A percentile compares a stretch with the other conserved stretches of the same genome.
Conservation (phyloP, 139 green algal species). For the Dunaliella sp. region DNA sequence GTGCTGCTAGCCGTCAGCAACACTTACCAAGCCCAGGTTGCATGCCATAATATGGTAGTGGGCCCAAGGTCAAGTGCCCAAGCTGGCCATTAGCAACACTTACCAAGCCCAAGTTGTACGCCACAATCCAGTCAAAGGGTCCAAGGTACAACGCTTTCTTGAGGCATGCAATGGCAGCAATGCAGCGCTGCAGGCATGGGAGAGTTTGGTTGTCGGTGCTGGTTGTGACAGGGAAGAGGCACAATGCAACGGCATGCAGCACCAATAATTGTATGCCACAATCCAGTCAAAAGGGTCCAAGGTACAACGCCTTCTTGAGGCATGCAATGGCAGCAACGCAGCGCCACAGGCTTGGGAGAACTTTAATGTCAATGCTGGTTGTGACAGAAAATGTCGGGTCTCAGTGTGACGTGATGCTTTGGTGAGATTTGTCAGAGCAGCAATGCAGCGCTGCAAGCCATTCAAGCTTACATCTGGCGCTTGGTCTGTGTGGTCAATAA, state of each 20-base stretch:
- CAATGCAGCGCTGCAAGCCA: slow-evolving; percentile 64
- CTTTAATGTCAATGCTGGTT: too few species aligned
- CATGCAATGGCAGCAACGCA: slow-evolving; percentile 77
- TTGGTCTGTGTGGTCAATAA: too few species aligned
- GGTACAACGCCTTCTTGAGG: slow-evolving; percentile 73
- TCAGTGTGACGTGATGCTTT: slow-evolving; percentile 34
- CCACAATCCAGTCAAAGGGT: slow-evolving; percentile 83
- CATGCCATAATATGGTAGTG: slow-evolving; percentile 81
- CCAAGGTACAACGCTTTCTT: slow-evolving; percentile 76
- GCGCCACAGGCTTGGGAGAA: slow-evolving; percentile 30
- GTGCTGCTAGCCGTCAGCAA: too few species aligned
- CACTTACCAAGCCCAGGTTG: slow-evolving; percentile 73
- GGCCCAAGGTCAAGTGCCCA: slow-evolving; percentile 78
- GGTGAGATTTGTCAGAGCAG: slow-evolving; percentile 73
- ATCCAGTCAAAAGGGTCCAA: slow-evolving; percentile 87
- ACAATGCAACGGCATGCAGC: not conserved
- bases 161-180: slow-evolving; percentile 74
- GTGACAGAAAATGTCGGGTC: too few species aligned
- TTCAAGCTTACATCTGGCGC: too few species aligned
- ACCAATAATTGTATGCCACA: slow-evolving; percentile 71
- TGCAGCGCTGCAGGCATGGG: slow-evolving; percentile 50
- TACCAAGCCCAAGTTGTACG: slow-evolving; percentile 80
- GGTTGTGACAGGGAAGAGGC: too few species aligned
- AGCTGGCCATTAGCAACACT: too few species aligned
- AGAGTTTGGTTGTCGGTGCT: too few species aligned